Conservation (phyloP, 2,329 filamentous ascomycete species). For the Lithohypha guttulata region DNA sequence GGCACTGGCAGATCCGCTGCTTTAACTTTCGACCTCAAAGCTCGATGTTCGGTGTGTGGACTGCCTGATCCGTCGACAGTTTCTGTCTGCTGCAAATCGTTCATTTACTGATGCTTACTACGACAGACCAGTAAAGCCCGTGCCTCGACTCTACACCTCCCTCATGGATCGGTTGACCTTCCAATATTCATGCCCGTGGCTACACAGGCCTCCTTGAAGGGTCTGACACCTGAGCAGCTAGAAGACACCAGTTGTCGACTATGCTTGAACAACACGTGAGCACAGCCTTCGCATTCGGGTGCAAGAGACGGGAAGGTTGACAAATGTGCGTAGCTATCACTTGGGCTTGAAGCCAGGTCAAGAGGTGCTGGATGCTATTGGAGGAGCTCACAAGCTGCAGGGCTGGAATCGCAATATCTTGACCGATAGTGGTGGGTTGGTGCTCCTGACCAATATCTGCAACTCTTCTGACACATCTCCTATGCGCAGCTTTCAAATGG, state of each 20-base stretch:
- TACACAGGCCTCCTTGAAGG: constrained; percentile 91
- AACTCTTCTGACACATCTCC: constrained; percentile 19
- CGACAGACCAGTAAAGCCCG: constrained; percentile 82
- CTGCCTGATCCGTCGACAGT: constrained; percentile 37
- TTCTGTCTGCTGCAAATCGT: constrained; percentile 3
- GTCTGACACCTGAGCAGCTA: constrained; percentile 82
- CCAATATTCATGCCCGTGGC: constrained; percentile 98
- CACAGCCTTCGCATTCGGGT: neutral
- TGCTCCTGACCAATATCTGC: constrained; percentile 14
- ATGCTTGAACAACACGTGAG: constrained; percentile 80
- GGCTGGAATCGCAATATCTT: constrained; percentile 93
- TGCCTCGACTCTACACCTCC: constrained; percentile 74
- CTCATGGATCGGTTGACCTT: constrained; percentile 80
- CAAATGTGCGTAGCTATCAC: constrained; percentile 50
- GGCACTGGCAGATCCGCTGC: constrained; percentile 38
- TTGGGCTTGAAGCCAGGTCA: constrained; percentile 90
- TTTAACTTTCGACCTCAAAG: constrained; percentile 66
- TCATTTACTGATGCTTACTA: neutral
- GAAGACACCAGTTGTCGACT: constrained; percentile 80
- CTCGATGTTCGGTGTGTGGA: constrained; percentile 63
- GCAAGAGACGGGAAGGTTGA: constrained; percentile 1
- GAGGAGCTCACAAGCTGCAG: constrained; percentile 88
- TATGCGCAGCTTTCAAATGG: constrained; percentile 81
- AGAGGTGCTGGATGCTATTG: constrained; percentile 71
- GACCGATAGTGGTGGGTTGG: constrained; percentile 52